Evolutionary conservation across 163 green algal genomes (phyloP), one percentile per base, ranked within the genome.

Genomic region (Volvox carteri): DNA sequence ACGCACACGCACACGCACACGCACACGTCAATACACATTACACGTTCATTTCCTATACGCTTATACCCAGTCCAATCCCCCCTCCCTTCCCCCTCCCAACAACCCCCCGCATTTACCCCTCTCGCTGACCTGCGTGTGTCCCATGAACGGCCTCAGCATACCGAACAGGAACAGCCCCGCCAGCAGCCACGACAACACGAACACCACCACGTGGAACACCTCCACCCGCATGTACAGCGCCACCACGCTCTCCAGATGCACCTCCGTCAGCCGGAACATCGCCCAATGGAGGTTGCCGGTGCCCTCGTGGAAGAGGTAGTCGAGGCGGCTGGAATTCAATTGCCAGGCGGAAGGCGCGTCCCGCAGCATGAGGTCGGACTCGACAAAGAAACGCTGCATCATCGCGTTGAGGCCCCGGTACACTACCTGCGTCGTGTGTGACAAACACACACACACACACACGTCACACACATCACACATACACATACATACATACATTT

Each of bases 131-230:
- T 89, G 46, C 12, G 86, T 90, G 54, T 86, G 56, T 0, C 72
- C 75, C 76, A 90, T 85, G 76, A 86, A 90, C n/a, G 86, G 86
- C 37, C 86, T 30, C 75, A 90, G 28, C 75, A 90, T 90, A 25
- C 76, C 78, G 60, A 85, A 86, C 60, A 90, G 65, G 86, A 86
- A 90, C 41, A 85, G 18, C 50, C 35, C 46, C 86, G 77, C 77
- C n/a, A 90, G 76, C 75, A 90, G 52, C 86, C 86, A 90, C 4
- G 30, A 62, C 76, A 90, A 37, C 76, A 90, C 86, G 19, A 90
- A 86, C 46, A 85, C 86, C 35, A 86, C 76, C 25, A 90, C 62
- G 37, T 90, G 86, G 50, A 89, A 89, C 37, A 84, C 62, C 80
- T 87, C 80, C 16, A 87, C 80, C 8, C 80, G 46, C 80, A 70